phyloP scores from a whole-genome alignment of 108 stramenopile genomes.

The Discostella stelligeroides region DNA sequence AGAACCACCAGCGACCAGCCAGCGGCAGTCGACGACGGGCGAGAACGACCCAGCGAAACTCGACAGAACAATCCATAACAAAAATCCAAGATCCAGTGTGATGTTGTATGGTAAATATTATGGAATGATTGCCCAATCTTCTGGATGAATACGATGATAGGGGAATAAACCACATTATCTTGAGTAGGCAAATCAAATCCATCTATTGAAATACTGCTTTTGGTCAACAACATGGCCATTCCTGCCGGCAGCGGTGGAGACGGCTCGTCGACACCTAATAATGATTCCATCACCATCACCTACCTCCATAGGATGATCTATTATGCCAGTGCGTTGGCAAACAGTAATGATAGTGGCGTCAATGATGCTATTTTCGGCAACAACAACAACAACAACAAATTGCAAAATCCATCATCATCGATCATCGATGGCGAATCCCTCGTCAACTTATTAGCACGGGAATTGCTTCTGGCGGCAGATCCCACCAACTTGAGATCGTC shows the following conservation, averaged over 20 bases:
- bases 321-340: conserved; percentile 30
- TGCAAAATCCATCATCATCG: neutral
- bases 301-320: conserved; percentile 34
- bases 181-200: no score
- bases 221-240: no score
- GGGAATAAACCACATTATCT: no score
- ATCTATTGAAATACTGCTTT: no score
- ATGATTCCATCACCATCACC: conserved; percentile 13
- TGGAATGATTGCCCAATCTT: no score
- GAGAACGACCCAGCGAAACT: no score
- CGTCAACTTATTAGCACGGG: conserved; percentile 26
- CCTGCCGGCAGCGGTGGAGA: neutral
- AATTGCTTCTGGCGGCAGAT: conserved; percentile 35
- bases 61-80: no score
- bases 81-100: no score
- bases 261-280: neutral
- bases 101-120: no score
- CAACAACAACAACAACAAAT: neutral
- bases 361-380: neutral
- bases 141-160: no score
- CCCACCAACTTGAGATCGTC: conserved; percentile 36
- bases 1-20: no score
- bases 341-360: neutral
- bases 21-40: no score
- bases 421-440: conserved; percentile 34